Percentiles rank a stretch among this genome's conserved stretches.
Conservation (phyloP, 2,329 filamentous ascomycete genomes). For the Nothopassalora personata region DNA sequence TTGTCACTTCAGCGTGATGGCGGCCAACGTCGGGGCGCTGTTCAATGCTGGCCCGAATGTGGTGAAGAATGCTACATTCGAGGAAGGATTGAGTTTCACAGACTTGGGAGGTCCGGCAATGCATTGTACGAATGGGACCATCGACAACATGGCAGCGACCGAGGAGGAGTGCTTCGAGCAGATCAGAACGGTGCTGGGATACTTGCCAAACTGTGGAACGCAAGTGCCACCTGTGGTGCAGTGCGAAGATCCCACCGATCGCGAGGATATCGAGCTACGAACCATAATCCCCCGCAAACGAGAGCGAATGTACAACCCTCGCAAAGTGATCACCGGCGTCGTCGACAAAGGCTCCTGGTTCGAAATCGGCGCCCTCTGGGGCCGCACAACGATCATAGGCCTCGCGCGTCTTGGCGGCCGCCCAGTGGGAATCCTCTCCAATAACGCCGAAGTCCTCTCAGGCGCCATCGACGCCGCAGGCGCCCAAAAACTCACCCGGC, state of each 20-base stretch:
- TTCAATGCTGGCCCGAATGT: slow-evolving; percentile 62
- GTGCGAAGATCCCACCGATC: slow-evolving; percentile 46
- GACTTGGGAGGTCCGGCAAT: slow-evolving; percentile 57
- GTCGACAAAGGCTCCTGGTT: slow-evolving; percentile 56
- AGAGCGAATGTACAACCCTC: slow-evolving; percentile 56
- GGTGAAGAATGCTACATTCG: slow-evolving; percentile 58
- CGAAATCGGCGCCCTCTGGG: slow-evolving; percentile 60
- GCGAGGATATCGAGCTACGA: slow-evolving; percentile 47
- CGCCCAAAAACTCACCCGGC: slow-evolving; percentile 55
- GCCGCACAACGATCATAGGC: slow-evolving; percentile 56
- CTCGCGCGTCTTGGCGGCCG: slow-evolving; percentile 54
- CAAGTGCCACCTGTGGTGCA: slow-evolving; percentile 46
- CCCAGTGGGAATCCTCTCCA: slow-evolving; percentile 55
- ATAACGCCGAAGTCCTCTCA: slow-evolving; percentile 58
- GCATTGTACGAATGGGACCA: slow-evolving; percentile 61
- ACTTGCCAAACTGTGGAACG: slow-evolving; percentile 54
- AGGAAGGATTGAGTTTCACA: slow-evolving; percentile 55
- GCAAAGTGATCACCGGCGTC: slow-evolving; percentile 53
- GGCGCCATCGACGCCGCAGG: slow-evolving; percentile 58
- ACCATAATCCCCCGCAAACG: slow-evolving; percentile 54
- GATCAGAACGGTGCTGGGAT: slow-evolving; percentile 52
- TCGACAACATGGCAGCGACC: slow-evolving; percentile 58
- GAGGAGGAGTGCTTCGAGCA: slow-evolving; percentile 60
- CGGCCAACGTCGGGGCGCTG: slow-evolving; percentile 55
- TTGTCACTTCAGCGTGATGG: slow-evolving; percentile 63